Conservation (phyloP, 768 basidiomycete genomes). For the Mycena polygramma region DNA sequence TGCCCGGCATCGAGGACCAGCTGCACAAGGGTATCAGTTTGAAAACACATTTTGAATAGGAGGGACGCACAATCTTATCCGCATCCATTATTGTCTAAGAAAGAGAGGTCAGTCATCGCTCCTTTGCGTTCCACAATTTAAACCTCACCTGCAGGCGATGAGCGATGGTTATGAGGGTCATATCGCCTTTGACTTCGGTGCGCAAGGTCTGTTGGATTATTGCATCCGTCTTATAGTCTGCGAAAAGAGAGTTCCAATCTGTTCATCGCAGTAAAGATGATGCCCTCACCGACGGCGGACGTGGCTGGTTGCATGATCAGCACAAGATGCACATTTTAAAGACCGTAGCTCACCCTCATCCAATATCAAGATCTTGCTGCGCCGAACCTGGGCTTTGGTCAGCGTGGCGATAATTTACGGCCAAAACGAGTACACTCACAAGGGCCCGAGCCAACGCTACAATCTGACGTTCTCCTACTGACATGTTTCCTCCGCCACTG, state of each 20-base stretch:
- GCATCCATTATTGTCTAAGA: slow-evolving; percentile 13
- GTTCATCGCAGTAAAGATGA: background rate
- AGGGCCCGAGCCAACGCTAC: slow-evolving; percentile 4
- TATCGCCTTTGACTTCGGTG: slow-evolving; percentile 10
- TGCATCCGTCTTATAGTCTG: slow-evolving; percentile 16
- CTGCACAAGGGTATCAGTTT: slow-evolving; percentile 7
- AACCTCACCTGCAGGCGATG: slow-evolving; percentile 18
- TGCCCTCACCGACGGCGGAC: background rate
- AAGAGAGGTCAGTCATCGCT: background rate
- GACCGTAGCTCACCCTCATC: background rate
- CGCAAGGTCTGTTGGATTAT: slow-evolving; percentile 18
- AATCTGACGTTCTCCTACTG: background rate
- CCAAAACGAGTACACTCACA: background rate
- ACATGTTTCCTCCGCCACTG: background rate
- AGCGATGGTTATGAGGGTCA: slow-evolving; percentile 11
- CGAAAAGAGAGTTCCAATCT: background rate
- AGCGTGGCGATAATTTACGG: background rate
- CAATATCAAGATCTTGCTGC: background rate
- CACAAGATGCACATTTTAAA: background rate
- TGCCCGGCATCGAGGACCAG: slow-evolving; percentile 12
- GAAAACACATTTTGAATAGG: background rate
- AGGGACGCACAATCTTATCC: slow-evolving; percentile 14
- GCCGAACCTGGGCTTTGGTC: background rate
- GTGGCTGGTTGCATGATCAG: background rate
- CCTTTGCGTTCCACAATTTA: background rate